Base-by-base conservation (phyloP, 164 flowering plant genomes). In the Echeveria elegans region DNA sequence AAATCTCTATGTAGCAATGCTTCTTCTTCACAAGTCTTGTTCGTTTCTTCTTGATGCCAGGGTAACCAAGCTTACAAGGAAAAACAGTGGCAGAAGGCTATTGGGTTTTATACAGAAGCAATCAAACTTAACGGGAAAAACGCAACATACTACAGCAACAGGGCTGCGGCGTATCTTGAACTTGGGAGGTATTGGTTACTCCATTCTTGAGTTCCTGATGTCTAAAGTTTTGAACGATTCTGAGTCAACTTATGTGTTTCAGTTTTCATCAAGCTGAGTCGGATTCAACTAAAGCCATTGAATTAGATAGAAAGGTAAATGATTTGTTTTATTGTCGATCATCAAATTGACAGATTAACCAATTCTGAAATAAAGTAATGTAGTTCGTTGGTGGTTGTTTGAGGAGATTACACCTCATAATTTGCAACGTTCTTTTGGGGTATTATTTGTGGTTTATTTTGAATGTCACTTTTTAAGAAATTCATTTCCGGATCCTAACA, bases 161-260 rank as follows among this genome's bases (percentile, higher is more conserved):
- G 97, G 77, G 99, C 99, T 72, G 96, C 96, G 59, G 99, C 96
- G 47, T 81, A 89, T 80, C 85, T 94, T 75, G 99, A 91, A 71
- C 37, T 82, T n/a, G 83, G 92, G 26, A 87, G 94, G 99, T 89
- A 83, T 56, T 56, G 62, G 65, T 0, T 56, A 41, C 2, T 34
- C 48, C 19, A 34, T 30, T 40, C 70, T 24, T 2, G 15, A 52
- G n/a, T 62, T 64, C 52, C n/a, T n/a, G n/a, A 7, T 11, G 19
- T 37, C 26, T 4, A 53, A 28, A 69, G 23, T 24, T 4, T 10
- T 9, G 56, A 63, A 47, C 28, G 53, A 8, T 30, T 6, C 47
- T 18, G 72, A 59, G 48, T 66, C 69, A 10, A 53, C 38, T 1
- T 72, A 58, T 21, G n/a, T 73, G 56, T 16, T 74, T 23, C 82